These are phyloP conservation scores for Pharus latifolius DNA, from an alignment of 176 grass and related monocot species.

Conservation along the genomic window DNA sequence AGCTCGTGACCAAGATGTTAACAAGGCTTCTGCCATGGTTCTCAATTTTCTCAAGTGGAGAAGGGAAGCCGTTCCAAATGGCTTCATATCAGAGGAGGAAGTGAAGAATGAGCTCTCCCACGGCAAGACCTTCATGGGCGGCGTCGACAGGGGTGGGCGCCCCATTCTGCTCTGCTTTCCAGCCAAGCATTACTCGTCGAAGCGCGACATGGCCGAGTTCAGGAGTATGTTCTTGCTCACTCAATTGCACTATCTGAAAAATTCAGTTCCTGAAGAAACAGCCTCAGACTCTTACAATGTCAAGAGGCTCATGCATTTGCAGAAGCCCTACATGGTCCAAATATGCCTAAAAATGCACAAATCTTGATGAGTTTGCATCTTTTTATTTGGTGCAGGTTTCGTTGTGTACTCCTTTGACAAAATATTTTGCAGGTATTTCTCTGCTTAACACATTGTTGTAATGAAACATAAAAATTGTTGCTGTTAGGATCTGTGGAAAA, in stretches of 20 bases:
- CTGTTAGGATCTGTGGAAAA: too few relatives aligned
- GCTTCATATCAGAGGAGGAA: constrained; percentile 41
- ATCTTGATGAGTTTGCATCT: background rate
- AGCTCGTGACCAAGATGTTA: constrained; percentile 47
- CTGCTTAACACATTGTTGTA: background rate
- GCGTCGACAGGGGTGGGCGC: constrained; percentile 44
- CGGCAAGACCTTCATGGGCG: constrained; percentile 51
- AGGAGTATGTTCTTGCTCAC: constrained; percentile 34
- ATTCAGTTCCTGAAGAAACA: too few relatives aligned
- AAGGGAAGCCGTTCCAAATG: constrained; percentile 39
- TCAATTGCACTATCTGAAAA: too few relatives aligned
- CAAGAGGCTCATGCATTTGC: too few relatives aligned
- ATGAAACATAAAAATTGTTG: too few relatives aligned
- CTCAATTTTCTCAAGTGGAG: constrained; percentile 64
- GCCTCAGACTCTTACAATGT: too few relatives aligned
- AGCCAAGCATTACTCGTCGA: constrained; percentile 39
- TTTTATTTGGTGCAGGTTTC: constrained; percentile 30
- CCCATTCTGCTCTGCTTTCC: constrained; percentile 44
- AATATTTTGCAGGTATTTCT: constrained; percentile 45
- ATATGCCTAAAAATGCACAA: background rate
- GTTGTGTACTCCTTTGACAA: constrained; percentile 55
- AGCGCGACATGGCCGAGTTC: constrained; percentile 53
- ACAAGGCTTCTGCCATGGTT: constrained; percentile 55
- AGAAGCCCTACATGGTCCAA: background rate
- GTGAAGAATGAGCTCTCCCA: constrained; percentile 43